These are phyloP conservation scores for Neocatenulostroma microsporum DNA, from an alignment of 2,329 filamentous ascomycete species.

Conservation along the genomic window DNA sequence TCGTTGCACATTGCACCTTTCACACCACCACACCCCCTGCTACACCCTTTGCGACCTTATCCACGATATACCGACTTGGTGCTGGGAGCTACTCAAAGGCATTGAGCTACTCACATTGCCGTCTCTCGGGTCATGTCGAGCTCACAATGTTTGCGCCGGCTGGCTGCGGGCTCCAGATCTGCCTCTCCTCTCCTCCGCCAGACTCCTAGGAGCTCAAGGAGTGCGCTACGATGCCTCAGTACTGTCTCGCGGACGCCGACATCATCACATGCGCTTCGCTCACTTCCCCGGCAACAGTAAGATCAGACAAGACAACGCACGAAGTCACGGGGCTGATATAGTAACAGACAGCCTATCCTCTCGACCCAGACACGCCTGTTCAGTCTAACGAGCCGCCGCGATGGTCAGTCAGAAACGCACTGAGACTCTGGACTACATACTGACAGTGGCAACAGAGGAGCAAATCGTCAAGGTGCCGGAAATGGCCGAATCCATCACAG, in stretches of 20 bases:
- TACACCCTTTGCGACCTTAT: too few relatives aligned
- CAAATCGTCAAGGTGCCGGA: constrained; percentile 85
- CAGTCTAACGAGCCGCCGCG: constrained; percentile 25
- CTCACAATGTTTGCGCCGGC: constrained; percentile 32
- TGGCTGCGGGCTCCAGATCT: constrained; percentile 22
- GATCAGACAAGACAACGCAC: constrained; percentile 4
- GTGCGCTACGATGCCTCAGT: constrained; percentile 18
- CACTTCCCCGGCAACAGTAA: constrained; percentile 16
- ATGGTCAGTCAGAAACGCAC: too few relatives aligned
- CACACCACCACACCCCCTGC: too few relatives aligned
- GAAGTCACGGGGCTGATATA: constrained; percentile 15
- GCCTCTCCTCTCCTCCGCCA: constrained; percentile 24
- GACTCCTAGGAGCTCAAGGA: constrained; percentile 18
- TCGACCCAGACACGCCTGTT: constrained; percentile 25
- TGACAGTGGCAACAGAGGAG: constrained; percentile 51
- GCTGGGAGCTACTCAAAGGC: constrained; percentile 22
- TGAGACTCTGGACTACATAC: neutral
- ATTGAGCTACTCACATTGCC: too few relatives aligned
- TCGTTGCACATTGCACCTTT: too few relatives aligned
- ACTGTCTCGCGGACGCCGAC: constrained; percentile 16
- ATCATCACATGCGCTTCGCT: constrained; percentile 15
- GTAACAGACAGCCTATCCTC: constrained; percentile 21
- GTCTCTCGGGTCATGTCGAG: constrained; percentile 29
- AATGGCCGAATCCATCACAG: constrained; percentile 98
- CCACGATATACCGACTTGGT: neutral